Evolutionary conservation across 139 green algal species (phyloP).

Genomic region (Penium margaritaceum): DNA sequence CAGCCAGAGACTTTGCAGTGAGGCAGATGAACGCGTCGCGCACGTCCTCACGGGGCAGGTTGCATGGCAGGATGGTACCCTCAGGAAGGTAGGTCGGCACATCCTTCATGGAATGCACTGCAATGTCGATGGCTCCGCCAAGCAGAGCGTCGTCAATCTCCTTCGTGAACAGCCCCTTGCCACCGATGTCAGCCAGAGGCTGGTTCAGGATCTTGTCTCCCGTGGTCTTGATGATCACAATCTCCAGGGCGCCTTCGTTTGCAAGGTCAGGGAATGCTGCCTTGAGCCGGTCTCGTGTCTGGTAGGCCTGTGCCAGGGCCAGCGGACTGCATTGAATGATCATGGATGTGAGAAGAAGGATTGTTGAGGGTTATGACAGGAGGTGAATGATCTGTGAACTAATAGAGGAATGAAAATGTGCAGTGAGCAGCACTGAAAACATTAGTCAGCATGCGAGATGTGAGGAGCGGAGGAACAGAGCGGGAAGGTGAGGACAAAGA

Average conservation of each 20-base stretch:
- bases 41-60: conserved; percentile 92
- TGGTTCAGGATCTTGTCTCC: conserved; percentile 97
- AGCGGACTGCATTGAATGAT: too few relatives aligned
- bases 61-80: conserved; percentile 92
- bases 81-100: conserved; percentile 95
- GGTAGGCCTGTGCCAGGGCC: conserved; percentile 93
- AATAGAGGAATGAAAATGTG: too few relatives aligned
- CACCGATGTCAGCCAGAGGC: conserved; percentile 95
- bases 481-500: too few relatives aligned
- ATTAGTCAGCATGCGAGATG: too few relatives aligned
- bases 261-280: conserved; percentile 74
- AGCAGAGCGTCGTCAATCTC: conserved; percentile 97
- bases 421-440: too few relatives aligned
- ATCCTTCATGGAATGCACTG: conserved; percentile 99
- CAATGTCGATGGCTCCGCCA: conserved; percentile 88
- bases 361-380: too few relatives aligned
- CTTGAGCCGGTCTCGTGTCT: conserved; percentile 90
- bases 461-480: too few relatives aligned
- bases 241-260: conserved; percentile 92
- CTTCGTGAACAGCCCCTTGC: conserved; percentile 99
- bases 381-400: too few relatives aligned
- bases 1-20: conserved; percentile 65
- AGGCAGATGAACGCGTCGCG: conserved; percentile 93
- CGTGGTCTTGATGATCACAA: conserved; percentile 98
- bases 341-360: too few relatives aligned